Evolutionary conservation across 73 alveolate species (phyloP), one percentile per base, ranked within the genome.

Genomic region (Blepharisma japonicum): DNA sequence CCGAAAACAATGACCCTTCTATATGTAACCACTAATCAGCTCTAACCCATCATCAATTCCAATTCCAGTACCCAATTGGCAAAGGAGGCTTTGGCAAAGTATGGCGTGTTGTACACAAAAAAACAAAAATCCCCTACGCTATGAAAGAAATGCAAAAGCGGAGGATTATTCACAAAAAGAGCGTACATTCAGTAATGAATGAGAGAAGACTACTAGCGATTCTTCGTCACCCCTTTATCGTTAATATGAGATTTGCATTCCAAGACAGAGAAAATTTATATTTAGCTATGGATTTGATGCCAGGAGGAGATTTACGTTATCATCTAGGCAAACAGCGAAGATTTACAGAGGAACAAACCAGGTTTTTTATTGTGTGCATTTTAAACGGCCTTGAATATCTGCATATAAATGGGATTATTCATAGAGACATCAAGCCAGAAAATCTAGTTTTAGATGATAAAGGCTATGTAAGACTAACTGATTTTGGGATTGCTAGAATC

Each of bases 231-330:
- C 84, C 85, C 42, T 32, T 32, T 32, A 32, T 32, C 42, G 42
- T 32, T 32, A 32, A 32, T 32, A 32, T 32, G 42, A 32, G 42
- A 32, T 32, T 32, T 32, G 42, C 42, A 32, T 32, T 32, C 42
- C 42, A 32, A 32, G 42, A 32, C 42, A 0, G 42, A 32, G 42
- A 32, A 32, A 32, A 32, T 32, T 32, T 32, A 48, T 95, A 95
- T 77, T 71, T 95, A 68, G 93, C 93, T 45, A 83, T 90, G 87
- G 99, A 95, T 72, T 81, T 89, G 50, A 71, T 95, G 71, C 82
- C 91, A n/a, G 99, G 98, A 48, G 99, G 99, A 1, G 99, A 95
- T 78, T 79, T 95, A 27, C 83, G 98, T 70, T 95, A 85, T 82
- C 98, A 95, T 71, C 83, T 95, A 0, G 92, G 95, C 39, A 77